These are phyloP conservation scores for Inga laurina DNA, from an alignment of 306 rosid species.

Conservation along the genomic window DNA sequence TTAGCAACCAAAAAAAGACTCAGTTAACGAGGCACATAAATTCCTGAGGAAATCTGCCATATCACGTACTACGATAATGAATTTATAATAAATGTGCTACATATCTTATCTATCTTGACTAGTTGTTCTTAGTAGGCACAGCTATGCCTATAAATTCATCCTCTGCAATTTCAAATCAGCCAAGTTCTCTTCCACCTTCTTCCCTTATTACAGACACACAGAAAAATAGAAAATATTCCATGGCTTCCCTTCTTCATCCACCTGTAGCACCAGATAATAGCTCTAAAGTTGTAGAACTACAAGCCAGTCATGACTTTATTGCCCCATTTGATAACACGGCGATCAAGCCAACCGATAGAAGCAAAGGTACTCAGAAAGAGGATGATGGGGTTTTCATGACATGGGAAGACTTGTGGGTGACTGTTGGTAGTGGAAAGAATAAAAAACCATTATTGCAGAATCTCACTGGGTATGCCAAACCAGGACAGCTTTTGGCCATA, in stretches of 20 bases:
- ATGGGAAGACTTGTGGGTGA: conserved; percentile 39
- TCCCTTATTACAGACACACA: not conserved
- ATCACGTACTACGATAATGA: not conserved
- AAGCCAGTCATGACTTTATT: not conserved
- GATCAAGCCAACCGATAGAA: not conserved
- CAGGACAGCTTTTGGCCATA: conserved; percentile 66
- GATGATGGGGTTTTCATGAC: conserved; percentile 19
- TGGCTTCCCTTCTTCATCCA: not conserved
- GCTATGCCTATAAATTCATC: not conserved
- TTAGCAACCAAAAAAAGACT: not conserved
- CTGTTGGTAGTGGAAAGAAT: conserved; percentile 26
- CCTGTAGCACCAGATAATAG: not conserved
- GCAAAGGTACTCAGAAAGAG: not conserved
- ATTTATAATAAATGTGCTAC: not conserved
- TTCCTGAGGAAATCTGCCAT: not conserved
- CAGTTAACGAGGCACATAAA: not conserved
- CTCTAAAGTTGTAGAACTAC: not conserved
- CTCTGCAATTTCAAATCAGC: not conserved
- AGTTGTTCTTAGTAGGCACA: not conserved
- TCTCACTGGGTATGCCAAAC: conserved; percentile 59
- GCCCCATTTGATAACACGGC: not conserved
- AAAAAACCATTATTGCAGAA: conserved; percentile 37
- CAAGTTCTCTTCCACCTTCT: not conserved
- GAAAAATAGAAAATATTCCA: not conserved
- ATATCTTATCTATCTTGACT: not conserved